phyloP scores from a whole-genome alignment of 129 eudicot species.

The Flaveria robusta region DNA sequence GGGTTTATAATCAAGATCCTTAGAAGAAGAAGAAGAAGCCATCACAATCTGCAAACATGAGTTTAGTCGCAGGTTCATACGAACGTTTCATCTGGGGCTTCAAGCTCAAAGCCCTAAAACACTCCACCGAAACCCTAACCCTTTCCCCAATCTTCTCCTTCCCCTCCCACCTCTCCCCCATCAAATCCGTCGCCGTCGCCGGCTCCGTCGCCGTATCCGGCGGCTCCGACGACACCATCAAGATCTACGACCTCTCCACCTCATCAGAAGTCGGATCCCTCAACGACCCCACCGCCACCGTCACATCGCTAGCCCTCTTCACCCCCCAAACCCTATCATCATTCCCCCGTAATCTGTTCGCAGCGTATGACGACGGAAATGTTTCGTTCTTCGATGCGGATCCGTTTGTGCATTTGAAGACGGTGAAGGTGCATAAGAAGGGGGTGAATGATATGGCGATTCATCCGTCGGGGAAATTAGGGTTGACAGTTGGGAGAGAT shows the following conservation, averaged over 20 bases:
- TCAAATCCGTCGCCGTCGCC: constrained; percentile 83
- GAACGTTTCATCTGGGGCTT: constrained; percentile 96
- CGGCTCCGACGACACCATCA: constrained; percentile 86
- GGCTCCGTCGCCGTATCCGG: constrained; percentile 90
- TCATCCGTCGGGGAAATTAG: constrained; percentile 75
- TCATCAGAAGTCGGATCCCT: constrained; percentile 76
- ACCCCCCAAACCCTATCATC: constrained; percentile 51
- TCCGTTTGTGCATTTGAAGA: constrained; percentile 75
- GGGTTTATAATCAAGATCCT: constrained; percentile 4
- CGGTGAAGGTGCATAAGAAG: constrained; percentile 58
- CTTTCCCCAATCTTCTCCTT: constrained; percentile 82
- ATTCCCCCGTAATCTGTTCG: constrained; percentile 72
- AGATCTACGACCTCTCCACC: constrained; percentile 85
- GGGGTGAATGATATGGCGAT: constrained; percentile 64
- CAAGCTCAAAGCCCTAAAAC: constrained; percentile 61
- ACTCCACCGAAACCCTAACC: constrained; percentile 51
- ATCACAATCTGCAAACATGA: constrained; percentile 44
- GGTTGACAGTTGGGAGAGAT: constrained; percentile 78
- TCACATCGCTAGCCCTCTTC: constrained; percentile 61
- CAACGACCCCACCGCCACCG: constrained; percentile 61
- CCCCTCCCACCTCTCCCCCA: constrained; percentile 82
- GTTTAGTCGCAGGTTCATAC: constrained; percentile 88
- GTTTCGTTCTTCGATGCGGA: constrained; percentile 78
- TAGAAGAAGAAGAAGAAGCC: not conserved
- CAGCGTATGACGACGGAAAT: constrained; percentile 71